A percentile compares a stretch with the other conserved stretches of the same genome.
These are phyloP conservation scores for Dothideomycetes sp. DNA, from an alignment of 2,329 filamentous ascomycete species.

Conservation along the genomic window DNA sequence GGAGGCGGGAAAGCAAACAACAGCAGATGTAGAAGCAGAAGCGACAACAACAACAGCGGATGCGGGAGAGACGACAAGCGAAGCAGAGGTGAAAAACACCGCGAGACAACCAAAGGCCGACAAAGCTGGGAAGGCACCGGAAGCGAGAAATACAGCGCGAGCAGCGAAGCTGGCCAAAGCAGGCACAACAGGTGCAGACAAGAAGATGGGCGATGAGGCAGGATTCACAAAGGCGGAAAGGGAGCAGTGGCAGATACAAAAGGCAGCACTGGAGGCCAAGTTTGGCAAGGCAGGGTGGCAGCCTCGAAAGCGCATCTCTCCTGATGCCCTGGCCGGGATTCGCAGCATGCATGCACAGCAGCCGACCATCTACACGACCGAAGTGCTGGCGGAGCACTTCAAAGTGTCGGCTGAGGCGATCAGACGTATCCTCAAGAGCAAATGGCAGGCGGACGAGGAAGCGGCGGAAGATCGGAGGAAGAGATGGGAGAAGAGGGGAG, in stretches of 20 bases:
- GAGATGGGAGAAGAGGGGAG: conserved; percentile 37
- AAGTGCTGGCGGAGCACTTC: conserved; percentile 65
- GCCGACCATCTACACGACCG: conserved; percentile 65
- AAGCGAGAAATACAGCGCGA: conserved; percentile 1
- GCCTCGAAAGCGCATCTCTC: conserved; percentile 77
- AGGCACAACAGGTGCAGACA: conserved; percentile 1
- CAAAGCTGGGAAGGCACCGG: too few relatives aligned
- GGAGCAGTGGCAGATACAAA: conserved; percentile 64
- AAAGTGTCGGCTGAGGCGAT: conserved; percentile 80
- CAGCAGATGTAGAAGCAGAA: conserved; percentile 1
- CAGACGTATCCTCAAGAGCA: conserved; percentile 71
- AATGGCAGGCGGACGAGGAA: conserved; percentile 52
- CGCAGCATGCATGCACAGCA: conserved; percentile 68
- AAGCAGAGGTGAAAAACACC: conserved; percentile 6
- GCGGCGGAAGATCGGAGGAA: conserved; percentile 31
- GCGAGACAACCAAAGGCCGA: conserved; percentile 2
- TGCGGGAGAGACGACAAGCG: neutral
- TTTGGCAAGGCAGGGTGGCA: conserved; percentile 68
- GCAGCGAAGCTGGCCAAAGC: neutral
- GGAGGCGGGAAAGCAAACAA: neutral
- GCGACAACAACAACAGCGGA: conserved; percentile 3
- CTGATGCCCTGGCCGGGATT: conserved; percentile 85
- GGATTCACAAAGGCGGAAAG: conserved; percentile 4
- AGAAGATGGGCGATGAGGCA: conserved; percentile 2
- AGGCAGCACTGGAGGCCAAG: conserved; percentile 62